Evolutionary conservation across 2,329 filamentous ascomycete species (phyloP).

Genomic region (Pestalotiopsis fici): DNA sequence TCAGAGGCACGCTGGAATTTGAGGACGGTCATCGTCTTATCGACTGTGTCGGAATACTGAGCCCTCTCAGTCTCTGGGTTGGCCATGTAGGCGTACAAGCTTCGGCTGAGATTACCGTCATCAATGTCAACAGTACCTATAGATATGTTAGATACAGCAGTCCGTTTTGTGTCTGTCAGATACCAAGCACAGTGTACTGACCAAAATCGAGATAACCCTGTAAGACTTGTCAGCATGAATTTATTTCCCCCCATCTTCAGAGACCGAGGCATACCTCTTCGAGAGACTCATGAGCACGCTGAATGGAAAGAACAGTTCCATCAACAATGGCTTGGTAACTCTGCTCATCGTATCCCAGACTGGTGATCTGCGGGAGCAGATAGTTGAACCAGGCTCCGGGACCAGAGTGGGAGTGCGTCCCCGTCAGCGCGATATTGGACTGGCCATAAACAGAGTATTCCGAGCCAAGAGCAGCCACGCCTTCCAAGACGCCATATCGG

Average conservation of each 20-base stretch:
- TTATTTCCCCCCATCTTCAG: neutral
- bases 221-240: conserved; percentile 12
- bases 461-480: conserved; percentile 65
- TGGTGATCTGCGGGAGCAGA: conserved; percentile 84
- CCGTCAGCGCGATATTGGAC: conserved; percentile 84
- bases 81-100: conserved; percentile 79
- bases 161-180: neutral
- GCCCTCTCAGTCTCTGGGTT: conserved; percentile 75
- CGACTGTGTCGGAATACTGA: conserved; percentile 62
- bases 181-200: conserved; percentile 20
- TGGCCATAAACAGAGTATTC: conserved; percentile 76
- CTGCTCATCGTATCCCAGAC: conserved; percentile 80
- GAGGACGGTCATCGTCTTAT: conserved; percentile 78
- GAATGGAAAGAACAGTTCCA: conserved; percentile 77
- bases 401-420: conserved; percentile 87
- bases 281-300: conserved; percentile 73
- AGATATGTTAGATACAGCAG: neutral
- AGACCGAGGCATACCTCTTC: conserved; percentile 36
- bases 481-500: conserved; percentile 78
- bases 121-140: conserved; percentile 55
- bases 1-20: conserved; percentile 73
- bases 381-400: conserved; percentile 94
- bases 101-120: conserved; percentile 81
- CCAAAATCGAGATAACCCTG: conserved; percentile 70
- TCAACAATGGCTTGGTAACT: conserved; percentile 87